phyloP scores from a whole-genome alignment of 352 stramenopile species.

The Phytophthora fragariae region DNA sequence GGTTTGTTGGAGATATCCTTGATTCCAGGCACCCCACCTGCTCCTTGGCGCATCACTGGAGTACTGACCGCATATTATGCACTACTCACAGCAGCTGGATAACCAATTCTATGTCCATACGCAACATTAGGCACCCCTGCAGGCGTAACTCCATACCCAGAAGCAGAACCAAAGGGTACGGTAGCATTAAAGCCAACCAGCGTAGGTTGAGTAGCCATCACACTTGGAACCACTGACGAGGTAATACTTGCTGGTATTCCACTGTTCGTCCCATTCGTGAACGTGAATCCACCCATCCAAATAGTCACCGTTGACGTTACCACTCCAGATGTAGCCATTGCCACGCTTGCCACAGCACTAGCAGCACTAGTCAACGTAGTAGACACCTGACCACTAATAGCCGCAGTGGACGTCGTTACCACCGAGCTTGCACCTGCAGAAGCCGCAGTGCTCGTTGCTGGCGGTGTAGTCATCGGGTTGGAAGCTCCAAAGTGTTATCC shows the following conservation, averaged over 20 bases:
- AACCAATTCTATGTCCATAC: neutral
- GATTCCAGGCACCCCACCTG: neutral
- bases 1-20: neutral
- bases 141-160: neutral
- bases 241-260: neutral
- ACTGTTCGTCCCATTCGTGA: neutral
- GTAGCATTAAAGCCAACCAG: neutral
- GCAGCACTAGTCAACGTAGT: neutral
- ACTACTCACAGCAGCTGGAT: neutral
- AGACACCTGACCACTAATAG: neutral
- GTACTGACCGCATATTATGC: neutral
- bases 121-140: neutral
- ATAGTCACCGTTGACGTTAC: neutral
- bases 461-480: neutral
- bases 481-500: neutral
- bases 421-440: too few relatives aligned
- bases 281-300: neutral
- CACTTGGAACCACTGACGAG: too few relatives aligned
- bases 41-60: neutral
- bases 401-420: neutral
- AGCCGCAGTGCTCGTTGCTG: neutral
- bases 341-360: neutral
- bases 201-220: too few relatives aligned
- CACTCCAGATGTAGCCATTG: neutral
- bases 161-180: neutral